These are phyloP conservation scores for Acanthamoeba healyi DNA, from an alignment of 208 protist genomes.

Conservation along the genomic window DNA sequence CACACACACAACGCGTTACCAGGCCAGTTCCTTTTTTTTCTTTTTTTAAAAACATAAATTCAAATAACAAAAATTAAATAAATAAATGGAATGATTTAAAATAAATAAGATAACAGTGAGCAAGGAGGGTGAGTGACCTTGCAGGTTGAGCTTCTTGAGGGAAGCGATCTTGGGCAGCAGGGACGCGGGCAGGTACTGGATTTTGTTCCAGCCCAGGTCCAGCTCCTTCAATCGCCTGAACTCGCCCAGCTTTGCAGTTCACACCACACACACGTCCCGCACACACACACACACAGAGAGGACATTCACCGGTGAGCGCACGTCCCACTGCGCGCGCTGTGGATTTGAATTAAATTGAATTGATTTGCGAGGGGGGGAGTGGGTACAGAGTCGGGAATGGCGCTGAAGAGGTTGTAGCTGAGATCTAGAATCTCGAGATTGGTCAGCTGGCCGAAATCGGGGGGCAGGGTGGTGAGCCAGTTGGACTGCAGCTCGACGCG, in stretches of 20 bases:
- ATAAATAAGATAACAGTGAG: neutral
- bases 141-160: constrained; percentile 50
- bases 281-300: neutral
- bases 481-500: constrained; percentile 35
- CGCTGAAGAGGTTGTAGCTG: constrained; percentile 41
- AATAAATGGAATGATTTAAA: neutral
- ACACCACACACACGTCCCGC: too few species aligned
- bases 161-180: constrained; percentile 26
- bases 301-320: neutral
- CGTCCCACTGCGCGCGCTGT: too few species aligned
- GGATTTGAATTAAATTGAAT: too few species aligned
- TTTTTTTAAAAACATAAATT: neutral
- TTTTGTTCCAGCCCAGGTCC: constrained; percentile 62
- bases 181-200: constrained; percentile 31
- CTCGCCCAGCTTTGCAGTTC: constrained; percentile 25
- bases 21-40: too few species aligned
- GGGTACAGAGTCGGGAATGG: constrained; percentile 16
- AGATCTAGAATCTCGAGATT: constrained; percentile 64
- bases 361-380: neutral
- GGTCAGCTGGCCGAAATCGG: constrained; percentile 66
- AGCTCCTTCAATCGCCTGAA: constrained; percentile 53
- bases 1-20: too few species aligned
- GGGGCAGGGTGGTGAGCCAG: constrained; percentile 50
- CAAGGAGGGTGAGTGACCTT: neutral
- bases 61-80: neutral